These are phyloP conservation scores for Yarrowia osloensis DNA, from an alignment of 805 yeast genomes.

Conservation along the genomic window DNA sequence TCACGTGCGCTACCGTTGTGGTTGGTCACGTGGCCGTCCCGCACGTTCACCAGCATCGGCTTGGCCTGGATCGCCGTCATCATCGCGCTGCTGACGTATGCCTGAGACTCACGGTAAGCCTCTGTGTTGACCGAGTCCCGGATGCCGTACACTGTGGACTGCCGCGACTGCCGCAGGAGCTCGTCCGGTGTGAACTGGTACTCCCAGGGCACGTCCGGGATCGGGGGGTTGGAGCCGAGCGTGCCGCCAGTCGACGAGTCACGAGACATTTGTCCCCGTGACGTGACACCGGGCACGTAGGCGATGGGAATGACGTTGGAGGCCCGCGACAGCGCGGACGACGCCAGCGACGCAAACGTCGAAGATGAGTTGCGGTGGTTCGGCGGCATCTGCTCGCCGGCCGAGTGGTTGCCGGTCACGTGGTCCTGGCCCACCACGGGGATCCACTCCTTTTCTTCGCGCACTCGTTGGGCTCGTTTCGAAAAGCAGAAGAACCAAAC, in stretches of 20 bases:
- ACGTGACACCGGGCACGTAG: constrained; percentile 85
- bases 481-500: constrained; percentile 48
- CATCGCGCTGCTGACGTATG: constrained; percentile 47
- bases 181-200: constrained; percentile 38
- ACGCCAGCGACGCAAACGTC: constrained; percentile 37
- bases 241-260: constrained; percentile 32
- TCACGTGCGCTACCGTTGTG: background rate
- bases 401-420: constrained; percentile 36
- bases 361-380: constrained; percentile 8
- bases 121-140: constrained; percentile 46
- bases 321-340: constrained; percentile 64
- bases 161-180: constrained; percentile 35
- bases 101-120: constrained; percentile 49
- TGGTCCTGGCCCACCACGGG: constrained; percentile 19
- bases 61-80: constrained; percentile 77
- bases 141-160: constrained; percentile 35
- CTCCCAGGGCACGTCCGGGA: constrained; percentile 35
- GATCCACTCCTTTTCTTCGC: constrained; percentile 27
- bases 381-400: constrained; percentile 37
- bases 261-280: constrained; percentile 33
- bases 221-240: constrained; percentile 35
- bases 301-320: constrained; percentile 90
- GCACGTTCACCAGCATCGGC: constrained; percentile 65
- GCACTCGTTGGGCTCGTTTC: constrained; percentile 39
- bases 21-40: background rate